Evolutionary conservation across 1,284 basidiomycete species (phyloP), one percentile per base, ranked within the genome.

Genomic region (Ustilago xerochloae): DNA sequence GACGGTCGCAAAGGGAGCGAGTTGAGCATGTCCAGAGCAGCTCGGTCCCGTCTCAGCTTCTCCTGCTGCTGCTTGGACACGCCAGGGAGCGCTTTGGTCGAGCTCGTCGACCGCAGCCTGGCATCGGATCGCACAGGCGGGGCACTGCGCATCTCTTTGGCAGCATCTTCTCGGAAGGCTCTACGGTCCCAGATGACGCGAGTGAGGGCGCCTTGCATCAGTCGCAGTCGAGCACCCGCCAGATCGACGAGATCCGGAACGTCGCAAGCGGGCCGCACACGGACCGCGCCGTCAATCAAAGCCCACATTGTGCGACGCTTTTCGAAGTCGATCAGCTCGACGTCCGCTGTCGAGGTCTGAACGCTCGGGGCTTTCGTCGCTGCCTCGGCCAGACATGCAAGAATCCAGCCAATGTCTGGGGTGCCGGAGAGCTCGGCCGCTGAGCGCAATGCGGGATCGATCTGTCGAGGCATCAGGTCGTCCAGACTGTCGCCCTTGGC

Each of bases 351-450:
- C 6, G 48, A 36, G 1, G 48, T 48, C n/a, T 56, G 53, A 15
- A 57, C 50, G 43, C 60, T 64, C 12, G 70, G 61, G 10, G 68
- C 62, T 32, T 63, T 68, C 16, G 69, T 75, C 5, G 60, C 69
- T 2, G 64, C 78, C 30, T 83, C 63, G 8, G 82, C 81, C 18
- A 84, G 54, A 26, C 73, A 79, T 16, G 66, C 54, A 9, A 84
- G 71, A 24, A 81, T 62, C 82, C 82, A 84, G 39, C 78, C 80
- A 38, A 82, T 69, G 57, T 84, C 82, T 0, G 78, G 78, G 16
- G 79, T 81, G 6, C 69, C 66, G 0, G 66, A 65, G 10, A 49
- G 41, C 47, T 65, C 59, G 13, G 55, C 43, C 13, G 68, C 55
- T 15, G 55, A 49, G 30, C 63, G 64, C 51, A 63, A 57, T 9